Base-by-base conservation (phyloP, 1,284 basidiomycete genomes). In the Lignosus rhinocerotis region DNA sequence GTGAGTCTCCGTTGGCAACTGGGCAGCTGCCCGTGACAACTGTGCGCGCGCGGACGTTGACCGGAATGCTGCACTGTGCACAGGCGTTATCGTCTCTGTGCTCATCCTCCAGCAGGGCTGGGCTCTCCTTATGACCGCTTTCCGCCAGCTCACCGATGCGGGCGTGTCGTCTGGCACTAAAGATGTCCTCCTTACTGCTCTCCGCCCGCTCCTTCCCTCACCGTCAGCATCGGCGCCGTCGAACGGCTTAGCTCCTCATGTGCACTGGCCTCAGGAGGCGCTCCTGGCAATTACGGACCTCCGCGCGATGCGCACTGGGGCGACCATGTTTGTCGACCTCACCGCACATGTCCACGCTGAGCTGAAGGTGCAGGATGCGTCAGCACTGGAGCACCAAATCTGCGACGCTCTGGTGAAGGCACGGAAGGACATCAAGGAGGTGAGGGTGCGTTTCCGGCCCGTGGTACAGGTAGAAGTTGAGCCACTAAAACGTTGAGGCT, bases 81-180 rank as follows among this genome's bases (percentile, higher is more conserved):
- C 63, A 91, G 90, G 91, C 12, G 76, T 98, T 17, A 73, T 97
- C 54, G 96, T 98, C 10, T 94, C 94, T 0, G 76, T 92, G 56
- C 85, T 98, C 66, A 97, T 98, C 71, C 80, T 97, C 25, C 83
- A 83, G 67, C 94, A 98, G 71, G 93, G 94, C n/a, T 76, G 87
- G 45, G 76, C 75, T 16, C 78, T 98, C 21, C 80, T 94, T 46
- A 74, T 81, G 46, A 85, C 85, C 14, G 91, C 95, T 1, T 84
- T 93, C 73, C 80, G 84, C 31, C 94, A 98, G 70, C 77, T 98
- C 46, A 92, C 92, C 2, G 95, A 98, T 69, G 90, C 89, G 7
- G 87, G 93, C 14, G 86, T 95, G 16, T 86, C 91, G 0, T 72
- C 76, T 1, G 72, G 76, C 55, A 88, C 85, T 38, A 80, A 80